Base-by-base conservation (phyloP, 2,329 filamentous ascomycete species). In the Orbilia blumenaviensis region DNA sequence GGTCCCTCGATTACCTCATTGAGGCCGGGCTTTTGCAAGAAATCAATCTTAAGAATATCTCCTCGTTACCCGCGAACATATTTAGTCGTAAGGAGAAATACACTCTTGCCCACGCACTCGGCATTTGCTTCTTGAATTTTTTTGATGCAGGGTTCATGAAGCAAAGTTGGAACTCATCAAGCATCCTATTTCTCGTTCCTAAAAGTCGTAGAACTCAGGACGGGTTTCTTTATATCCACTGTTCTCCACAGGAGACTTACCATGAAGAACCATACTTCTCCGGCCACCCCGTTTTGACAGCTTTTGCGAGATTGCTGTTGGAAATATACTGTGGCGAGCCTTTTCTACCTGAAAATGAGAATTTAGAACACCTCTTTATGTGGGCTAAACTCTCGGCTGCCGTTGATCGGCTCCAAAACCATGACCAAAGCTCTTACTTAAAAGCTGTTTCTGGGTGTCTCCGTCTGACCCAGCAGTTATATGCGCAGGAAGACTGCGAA, bases 71-170 rank as follows among this genome's bases (percentile, higher is more conserved):
- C 10, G 29, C 10, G 3, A 23, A 36, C 7, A 34, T 36, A 58
- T 58, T 58, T 16, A 58, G 29, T 36, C 27, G 16, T 18, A 38
- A 38, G 29, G 52, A 58, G 7, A 58, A 58, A n/a, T 38, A 14
- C 29, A n/a, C 7, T 18, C 52, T 58, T 4, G 52, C 52, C 18
- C 16, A 18, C 16, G 38, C 9, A 16, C 52, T 58, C 7, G 18
- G 52, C 3, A 5, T 34, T 38, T 58, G 27, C 18, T 58, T 58
- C 16, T 18, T 58, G n/a, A 58, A 58, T 18, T 58, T 58, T 14
- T 58, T 58, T 38, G 52, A 58, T 38, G 52, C 52, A 58, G 29
- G 21, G n/a, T 58, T 58, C 21, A 58, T 38, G 52, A 58, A 38
- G 38, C 27, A 38, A 23, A 58, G 52, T 29, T 58, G 52, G 52